Evolutionary conservation across 305 asterid species (phyloP), one percentile per base, ranked within the genome.

Genomic region (Rubia tinctorum): DNA sequence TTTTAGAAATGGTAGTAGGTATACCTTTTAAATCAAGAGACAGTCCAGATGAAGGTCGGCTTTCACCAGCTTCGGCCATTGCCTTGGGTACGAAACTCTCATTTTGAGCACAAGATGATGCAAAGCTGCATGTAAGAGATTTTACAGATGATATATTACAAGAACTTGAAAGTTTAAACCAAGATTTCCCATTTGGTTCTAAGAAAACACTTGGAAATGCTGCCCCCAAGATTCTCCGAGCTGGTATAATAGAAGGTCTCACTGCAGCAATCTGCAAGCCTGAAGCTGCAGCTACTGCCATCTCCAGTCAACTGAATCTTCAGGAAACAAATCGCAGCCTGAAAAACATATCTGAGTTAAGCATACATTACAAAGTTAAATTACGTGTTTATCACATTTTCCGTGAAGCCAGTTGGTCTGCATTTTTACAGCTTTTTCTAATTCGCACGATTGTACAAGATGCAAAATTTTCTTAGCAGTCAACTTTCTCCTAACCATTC

Each of bases 21-120:
- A 66, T 69, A 90, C 97, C 96, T 89, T 78, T 90, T 82, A 91
- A 83, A 79, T 89, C 71, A 73, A 91, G 85, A 0, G 90, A 80
- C 71, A 92, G 74, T 37, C 96, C 97, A 23, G 95, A 67, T 66
- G 84, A 72, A 76, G 88, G 76, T 75, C 84, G 84, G 80, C 39
- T 80, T 74, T 85, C 97, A 71, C 79, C 86, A 73, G 87, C 72
- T 69, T 84, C 88, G 56, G 96, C 85, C 82, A 80, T 80, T 72
- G 97, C 97, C 83, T 81, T 88, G 47, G 88, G 85, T 49, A 79
- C 78, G 7, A 82, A 76, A 77, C 80, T 82, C 76, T 64, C 69
- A 47, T 68, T 79, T 75, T 73, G 90, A 59, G 81, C 75, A 51
- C 86, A 73, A 74, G 90, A 80, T 10, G 95, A 84, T 63, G 82